phyloP scores from a whole-genome alignment of 2,329 filamentous ascomycete genomes.

The Immersiporthe knoxdaviesiana region DNA sequence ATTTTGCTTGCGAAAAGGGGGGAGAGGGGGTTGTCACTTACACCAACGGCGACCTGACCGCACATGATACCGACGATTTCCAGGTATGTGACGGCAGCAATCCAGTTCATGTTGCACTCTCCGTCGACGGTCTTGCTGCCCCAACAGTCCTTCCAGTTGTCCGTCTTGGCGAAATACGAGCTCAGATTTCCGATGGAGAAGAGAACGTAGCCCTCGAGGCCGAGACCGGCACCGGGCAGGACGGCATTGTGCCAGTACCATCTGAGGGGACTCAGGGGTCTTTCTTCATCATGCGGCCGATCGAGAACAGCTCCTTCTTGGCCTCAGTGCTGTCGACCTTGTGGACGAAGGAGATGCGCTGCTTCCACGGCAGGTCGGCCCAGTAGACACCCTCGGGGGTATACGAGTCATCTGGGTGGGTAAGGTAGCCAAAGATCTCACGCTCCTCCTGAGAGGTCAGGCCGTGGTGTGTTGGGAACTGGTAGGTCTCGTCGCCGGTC shows the following conservation, averaged over 20 bases:
- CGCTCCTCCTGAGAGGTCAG: conserved; percentile 51
- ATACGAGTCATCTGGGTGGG: conserved; percentile 88
- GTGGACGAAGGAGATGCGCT: conserved; percentile 76
- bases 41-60: conserved; percentile 85
- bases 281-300: conserved; percentile 81
- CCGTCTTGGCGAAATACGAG: conserved; percentile 72
- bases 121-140: conserved; percentile 47
- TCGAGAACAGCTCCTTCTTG: conserved; percentile 64
- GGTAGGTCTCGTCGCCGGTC: conserved; percentile 53
- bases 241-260: conserved; percentile 93
- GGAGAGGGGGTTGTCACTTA: conserved; percentile 46
- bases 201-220: conserved; percentile 92
- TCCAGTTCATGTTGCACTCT: conserved; percentile 80
- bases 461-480: conserved; percentile 45
- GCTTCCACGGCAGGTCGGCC: conserved; percentile 76
- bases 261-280: conserved; percentile 83
- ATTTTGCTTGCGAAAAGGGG: background rate
- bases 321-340: conserved; percentile 74
- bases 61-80: conserved; percentile 95
- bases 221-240: conserved; percentile 87
- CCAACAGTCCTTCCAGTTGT: conserved; percentile 77
- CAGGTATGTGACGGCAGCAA: conserved; percentile 83
- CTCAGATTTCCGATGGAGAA: conserved; percentile 96
- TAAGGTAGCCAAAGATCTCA: conserved; percentile 74
- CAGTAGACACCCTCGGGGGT: conserved; percentile 84